Evolutionary conservation across 495 filamentous ascomycete genomes (phyloP), one percentile per base, ranked within the genome.

Genomic region (Aspergillus biplanus): DNA sequence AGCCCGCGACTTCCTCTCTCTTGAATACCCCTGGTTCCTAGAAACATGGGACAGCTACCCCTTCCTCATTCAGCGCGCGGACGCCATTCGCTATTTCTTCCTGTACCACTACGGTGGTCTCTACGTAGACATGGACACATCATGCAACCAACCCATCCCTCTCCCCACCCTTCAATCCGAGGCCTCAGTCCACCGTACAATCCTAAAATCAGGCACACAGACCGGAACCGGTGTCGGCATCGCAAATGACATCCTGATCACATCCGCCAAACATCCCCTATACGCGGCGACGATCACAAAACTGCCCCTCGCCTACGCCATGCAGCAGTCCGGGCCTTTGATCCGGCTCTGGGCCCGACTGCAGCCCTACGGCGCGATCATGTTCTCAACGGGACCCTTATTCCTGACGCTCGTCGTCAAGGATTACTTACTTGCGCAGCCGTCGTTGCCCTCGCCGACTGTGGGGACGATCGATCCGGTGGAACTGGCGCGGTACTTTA

Each of bases 71-170:
- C 87, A 90, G 71, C 82, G 89, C 18, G 89, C 88, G 59, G 89
- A 92, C 68, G 79, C 87, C 1, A 84, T 91, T 55, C 81, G 88
- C 44, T 92, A 91, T 68, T 91, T 92, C 69, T 73, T 89, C 8
- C 73, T 92, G 31, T 74, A 80, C 32, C 82, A 87, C 65, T 90
- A 85, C 65, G 89, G 89, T 18, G 89, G 89, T 13, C 83, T 90
- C 55, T 92, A 91, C 70, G 81, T 92, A 60, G 89, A 92, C 63
- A 70, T 90, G 13, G 89, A 92, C 69, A 63, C 37, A 5, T 31
- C 37, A 16, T 58, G 56, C 21, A 8, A 33, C 5, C 56, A 27
- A 5, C 13, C 56, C 18, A 49, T 49, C 46, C 37, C 37, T 39
- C 37, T 39, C 37, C 13, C 37, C 13, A 13, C 1, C 7, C 37